Percentiles rank a stretch among this genome's conserved stretches.
phyloP scores from a whole-genome alignment of 2,329 filamentous ascomycete genomes.

The Beauveria sp. region DNA sequence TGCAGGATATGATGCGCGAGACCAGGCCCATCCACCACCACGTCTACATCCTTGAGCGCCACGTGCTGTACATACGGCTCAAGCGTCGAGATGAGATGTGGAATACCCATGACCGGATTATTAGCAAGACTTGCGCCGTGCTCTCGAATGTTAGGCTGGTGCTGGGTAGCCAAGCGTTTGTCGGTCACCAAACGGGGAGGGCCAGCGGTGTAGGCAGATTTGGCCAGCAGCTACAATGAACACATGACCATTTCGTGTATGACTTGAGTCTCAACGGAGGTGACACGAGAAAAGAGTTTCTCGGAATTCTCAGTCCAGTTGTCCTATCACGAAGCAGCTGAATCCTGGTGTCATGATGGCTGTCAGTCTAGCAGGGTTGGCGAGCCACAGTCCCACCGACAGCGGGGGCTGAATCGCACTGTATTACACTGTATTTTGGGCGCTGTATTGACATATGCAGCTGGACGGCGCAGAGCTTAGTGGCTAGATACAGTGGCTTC shows the following conservation, averaged over 20 bases:
- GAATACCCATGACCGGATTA: constrained; percentile 47
- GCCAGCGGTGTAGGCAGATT: neutral
- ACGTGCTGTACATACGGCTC: constrained; percentile 41
- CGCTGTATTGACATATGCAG: neutral
- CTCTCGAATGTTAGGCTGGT: neutral
- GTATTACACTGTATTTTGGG: constrained; percentile 4
- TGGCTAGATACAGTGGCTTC: too few relatives aligned
- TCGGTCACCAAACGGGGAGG: constrained; percentile 7
- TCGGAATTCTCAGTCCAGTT: neutral
- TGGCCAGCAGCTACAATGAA: neutral
- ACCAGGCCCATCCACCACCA: constrained; percentile 69
- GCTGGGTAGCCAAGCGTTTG: neutral
- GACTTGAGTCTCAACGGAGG: neutral
- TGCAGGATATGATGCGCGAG: constrained; percentile 67
- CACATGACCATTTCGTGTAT: constrained; percentile 15
- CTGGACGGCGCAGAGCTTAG: neutral
- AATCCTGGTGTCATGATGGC: neutral
- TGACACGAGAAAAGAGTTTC: neutral
- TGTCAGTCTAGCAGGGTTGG: neutral
- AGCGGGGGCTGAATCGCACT: constrained; percentile 5
- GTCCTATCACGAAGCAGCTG: neutral
- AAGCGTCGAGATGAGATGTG: constrained; percentile 44
- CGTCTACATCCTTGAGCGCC: constrained; percentile 31
- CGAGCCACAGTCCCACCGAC: constrained; percentile 5
- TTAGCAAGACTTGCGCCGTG: neutral